Evolutionary conservation across 495 filamentous ascomycete genomes (phyloP).

Genomic region (Penicillium desertorum): DNA sequence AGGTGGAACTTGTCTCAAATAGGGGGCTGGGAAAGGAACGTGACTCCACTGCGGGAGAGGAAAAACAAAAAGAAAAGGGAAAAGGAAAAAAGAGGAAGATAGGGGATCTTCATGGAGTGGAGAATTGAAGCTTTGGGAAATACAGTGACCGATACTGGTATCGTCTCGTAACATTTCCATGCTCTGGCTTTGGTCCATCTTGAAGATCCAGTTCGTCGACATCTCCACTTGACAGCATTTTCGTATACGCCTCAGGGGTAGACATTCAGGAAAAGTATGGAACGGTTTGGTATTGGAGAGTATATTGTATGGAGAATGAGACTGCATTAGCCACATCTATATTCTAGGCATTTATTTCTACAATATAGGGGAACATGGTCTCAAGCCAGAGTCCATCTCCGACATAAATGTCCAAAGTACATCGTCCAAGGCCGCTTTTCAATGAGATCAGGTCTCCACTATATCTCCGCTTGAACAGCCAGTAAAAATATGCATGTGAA

Average conservation of each 20-base stretch:
- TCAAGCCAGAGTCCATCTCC: not conserved
- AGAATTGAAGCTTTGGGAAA: conserved; percentile 11
- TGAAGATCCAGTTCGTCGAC: conserved; percentile 17
- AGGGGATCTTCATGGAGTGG: conserved; percentile 9
- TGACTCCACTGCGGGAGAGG: conserved; percentile 4
- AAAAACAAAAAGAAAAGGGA: not conserved
- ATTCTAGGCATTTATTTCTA: not conserved
- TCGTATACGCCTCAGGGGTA: not conserved
- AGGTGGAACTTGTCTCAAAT: conserved; percentile 6
- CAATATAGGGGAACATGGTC: not conserved
- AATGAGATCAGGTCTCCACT: conserved; percentile 7
- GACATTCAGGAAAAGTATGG: not conserved
- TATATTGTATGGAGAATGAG: not conserved
- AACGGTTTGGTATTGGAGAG: not conserved
- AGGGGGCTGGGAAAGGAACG: not conserved
- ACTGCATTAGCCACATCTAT: not conserved
- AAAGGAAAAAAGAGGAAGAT: not conserved
- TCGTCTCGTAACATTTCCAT: not conserved
- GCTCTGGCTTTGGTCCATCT: not conserved
- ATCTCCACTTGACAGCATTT: conserved; percentile 4
- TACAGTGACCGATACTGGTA: conserved; percentile 19
- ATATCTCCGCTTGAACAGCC: conserved; percentile 9
- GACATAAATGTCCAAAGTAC: not conserved
- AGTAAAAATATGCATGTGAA: conserved; percentile 21
- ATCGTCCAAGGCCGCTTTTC: not conserved